Percentiles rank a stretch among this genome's conserved stretches.
phyloP scores from a whole-genome alignment of 371 early-diverging fungal species.

The Rhizopus sp. region DNA sequence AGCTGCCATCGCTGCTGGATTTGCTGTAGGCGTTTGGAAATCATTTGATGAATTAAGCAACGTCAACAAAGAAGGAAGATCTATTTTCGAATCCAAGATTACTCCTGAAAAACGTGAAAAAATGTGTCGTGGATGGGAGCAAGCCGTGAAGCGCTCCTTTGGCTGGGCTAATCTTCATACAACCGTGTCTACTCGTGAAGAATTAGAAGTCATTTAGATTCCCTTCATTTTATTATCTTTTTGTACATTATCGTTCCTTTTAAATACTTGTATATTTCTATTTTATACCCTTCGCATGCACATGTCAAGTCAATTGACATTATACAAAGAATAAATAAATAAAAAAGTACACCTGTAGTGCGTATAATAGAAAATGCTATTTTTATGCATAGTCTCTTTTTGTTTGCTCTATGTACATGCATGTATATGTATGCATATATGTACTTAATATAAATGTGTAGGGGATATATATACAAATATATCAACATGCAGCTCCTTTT shows the following conservation, averaged over 20 bases:
- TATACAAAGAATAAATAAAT: no score
- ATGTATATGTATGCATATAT: no score
- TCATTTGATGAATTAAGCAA: constrained; percentile 32
- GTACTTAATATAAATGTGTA: no score
- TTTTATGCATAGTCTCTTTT: no score
- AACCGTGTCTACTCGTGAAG: not conserved
- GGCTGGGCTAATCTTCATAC: constrained; percentile 56
- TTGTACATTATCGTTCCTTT: not conserved
- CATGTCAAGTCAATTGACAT: no score
- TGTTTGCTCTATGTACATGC: no score
- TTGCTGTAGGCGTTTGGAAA: constrained; percentile 83
- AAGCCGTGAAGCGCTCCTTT: constrained; percentile 80
- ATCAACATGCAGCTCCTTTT: no score
- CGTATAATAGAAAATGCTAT: no score
- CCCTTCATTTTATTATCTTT: not conserved
- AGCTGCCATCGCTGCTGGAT: constrained; percentile 93
- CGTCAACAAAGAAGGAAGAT: constrained; percentile 40
- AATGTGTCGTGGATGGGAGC: constrained; percentile 78
- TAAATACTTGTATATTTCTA: not conserved
- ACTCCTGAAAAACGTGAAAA: constrained; percentile 57
- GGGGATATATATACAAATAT: no score
- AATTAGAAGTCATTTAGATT: not conserved
- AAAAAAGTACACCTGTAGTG: no score
- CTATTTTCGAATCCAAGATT: constrained; percentile 51
- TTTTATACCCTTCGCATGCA: not conserved